phyloP scores from a whole-genome alignment of 176 grass and related monocot genomes.

The Lolium multiflorum region DNA sequence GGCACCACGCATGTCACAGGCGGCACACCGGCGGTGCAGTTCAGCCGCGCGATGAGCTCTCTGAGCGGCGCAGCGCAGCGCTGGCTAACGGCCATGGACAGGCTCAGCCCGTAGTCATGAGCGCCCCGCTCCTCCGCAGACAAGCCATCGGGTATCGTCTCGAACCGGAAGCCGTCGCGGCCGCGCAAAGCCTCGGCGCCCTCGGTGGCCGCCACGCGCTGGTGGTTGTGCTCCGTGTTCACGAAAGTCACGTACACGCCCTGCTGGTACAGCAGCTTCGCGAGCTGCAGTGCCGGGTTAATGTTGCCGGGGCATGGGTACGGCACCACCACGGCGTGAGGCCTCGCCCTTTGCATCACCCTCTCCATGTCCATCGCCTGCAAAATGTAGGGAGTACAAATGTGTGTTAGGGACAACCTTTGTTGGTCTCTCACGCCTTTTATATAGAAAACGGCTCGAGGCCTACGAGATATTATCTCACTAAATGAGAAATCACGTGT shows the following conservation, averaged over 20 bases:
- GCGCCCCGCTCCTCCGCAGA: not conserved
- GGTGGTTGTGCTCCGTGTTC: constrained; percentile 63
- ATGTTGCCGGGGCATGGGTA: constrained; percentile 53
- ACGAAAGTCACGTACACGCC: constrained; percentile 65
- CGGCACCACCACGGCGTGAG: constrained; percentile 49
- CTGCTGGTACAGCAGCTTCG: constrained; percentile 32
- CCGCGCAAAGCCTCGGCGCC: not conserved
- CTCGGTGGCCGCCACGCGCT: not conserved
- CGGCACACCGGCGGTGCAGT: constrained; percentile 8
- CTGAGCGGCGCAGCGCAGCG: constrained; percentile 6
- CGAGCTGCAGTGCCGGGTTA: constrained; percentile 55
- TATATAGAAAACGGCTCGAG: too few relatives aligned
- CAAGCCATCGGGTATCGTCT: constrained; percentile 30
- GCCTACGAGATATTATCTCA: too few relatives aligned
- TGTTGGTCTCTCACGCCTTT: too few relatives aligned
- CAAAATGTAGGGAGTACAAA: too few relatives aligned
- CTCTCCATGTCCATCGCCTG: too few relatives aligned
- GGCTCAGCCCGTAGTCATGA: not conserved
- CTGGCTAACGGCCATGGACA: not conserved
- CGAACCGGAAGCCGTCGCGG: constrained; percentile 23
- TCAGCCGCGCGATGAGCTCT: constrained; percentile 9
- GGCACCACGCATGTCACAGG: constrained; percentile 23
- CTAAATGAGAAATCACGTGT: not conserved
- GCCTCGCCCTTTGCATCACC: not conserved
- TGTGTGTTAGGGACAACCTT: too few relatives aligned